Conservation (phyloP, 2,329 filamentous ascomycete genomes). For the Leptodontidium sp. region DNA sequence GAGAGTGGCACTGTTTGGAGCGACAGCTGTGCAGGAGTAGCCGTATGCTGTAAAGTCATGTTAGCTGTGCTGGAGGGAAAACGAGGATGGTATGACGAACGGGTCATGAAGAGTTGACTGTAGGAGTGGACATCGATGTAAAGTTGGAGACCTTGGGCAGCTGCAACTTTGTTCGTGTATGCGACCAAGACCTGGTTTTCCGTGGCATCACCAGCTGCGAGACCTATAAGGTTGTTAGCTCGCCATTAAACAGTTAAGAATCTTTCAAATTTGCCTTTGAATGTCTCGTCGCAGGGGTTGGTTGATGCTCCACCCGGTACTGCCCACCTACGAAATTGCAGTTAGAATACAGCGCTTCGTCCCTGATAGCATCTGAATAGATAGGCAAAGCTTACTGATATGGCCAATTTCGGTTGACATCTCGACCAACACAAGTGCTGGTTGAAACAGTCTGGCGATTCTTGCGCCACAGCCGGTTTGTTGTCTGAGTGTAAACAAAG, state of each 20-base stretch:
- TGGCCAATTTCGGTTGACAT: slow-evolving; percentile 68
- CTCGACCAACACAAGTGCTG: slow-evolving; percentile 57
- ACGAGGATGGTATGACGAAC: slow-evolving; percentile 23
- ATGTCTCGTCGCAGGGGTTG: slow-evolving; percentile 60
- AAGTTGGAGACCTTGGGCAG: slow-evolving; percentile 60
- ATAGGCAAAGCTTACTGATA: slow-evolving; percentile 40
- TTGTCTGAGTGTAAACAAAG: slow-evolving; percentile 65
- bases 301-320: slow-evolving; percentile 56
- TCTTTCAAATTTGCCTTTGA: slow-evolving; percentile 44
- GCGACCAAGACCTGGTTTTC: slow-evolving; percentile 60
- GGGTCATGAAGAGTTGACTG: slow-evolving; percentile 64
- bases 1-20: slow-evolving; percentile 58
- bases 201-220: slow-evolving; percentile 54
- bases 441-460: slow-evolving; percentile 56
- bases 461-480: slow-evolving; percentile 68
- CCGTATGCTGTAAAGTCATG: slow-evolving; percentile 55
- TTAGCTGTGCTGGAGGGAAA: background rate
- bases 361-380: no score
- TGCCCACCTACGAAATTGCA: slow-evolving; percentile 51
- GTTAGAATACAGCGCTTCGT: background rate
- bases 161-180: slow-evolving; percentile 54
- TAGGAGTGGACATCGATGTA: slow-evolving; percentile 74
- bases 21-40: slow-evolving; percentile 60
- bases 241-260: no score
- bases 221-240: slow-evolving; percentile 44